Conservation (phyloP, 129 eudicot genomes). For the Artemisia argyi region DNA sequence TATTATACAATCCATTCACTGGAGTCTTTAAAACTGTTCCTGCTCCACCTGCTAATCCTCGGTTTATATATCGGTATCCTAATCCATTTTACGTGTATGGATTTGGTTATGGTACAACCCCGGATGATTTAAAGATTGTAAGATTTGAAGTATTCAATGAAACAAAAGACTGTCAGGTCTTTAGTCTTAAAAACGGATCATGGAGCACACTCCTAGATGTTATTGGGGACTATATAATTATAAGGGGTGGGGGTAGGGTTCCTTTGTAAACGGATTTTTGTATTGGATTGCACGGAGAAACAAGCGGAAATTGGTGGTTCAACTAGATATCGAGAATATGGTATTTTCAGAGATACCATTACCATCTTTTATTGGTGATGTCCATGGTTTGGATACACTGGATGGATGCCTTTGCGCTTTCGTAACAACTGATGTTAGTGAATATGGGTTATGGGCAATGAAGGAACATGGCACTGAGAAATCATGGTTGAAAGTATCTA, state of each 20-base stretch:
- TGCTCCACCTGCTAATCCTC: too few species aligned
- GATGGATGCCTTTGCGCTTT: background rate
- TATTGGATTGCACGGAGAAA: background rate
- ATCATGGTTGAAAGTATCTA: background rate
- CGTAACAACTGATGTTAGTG: background rate
- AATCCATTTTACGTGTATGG: too few species aligned
- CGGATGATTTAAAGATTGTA: too few species aligned
- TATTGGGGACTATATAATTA: too few species aligned
- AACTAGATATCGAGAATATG: background rate
- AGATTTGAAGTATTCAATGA: too few species aligned
- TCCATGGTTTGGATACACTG: background rate
- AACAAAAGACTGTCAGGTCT: background rate
- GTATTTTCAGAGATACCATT: background rate
- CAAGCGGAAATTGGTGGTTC: background rate
- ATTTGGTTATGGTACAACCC: too few species aligned
- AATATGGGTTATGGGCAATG: background rate
- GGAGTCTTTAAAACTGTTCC: too few species aligned
- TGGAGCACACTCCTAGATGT: background rate
- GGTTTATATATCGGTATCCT: too few species aligned
- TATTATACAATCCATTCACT: too few species aligned
- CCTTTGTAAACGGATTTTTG: background rate
- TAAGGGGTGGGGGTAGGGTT: too few species aligned
- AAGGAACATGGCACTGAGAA: background rate
- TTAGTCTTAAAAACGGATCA: background rate
- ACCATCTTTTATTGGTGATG: background rate